Conservation (phyloP, 495 filamentous ascomycete genomes). For the Podospora pseudopauciseta region DNA sequence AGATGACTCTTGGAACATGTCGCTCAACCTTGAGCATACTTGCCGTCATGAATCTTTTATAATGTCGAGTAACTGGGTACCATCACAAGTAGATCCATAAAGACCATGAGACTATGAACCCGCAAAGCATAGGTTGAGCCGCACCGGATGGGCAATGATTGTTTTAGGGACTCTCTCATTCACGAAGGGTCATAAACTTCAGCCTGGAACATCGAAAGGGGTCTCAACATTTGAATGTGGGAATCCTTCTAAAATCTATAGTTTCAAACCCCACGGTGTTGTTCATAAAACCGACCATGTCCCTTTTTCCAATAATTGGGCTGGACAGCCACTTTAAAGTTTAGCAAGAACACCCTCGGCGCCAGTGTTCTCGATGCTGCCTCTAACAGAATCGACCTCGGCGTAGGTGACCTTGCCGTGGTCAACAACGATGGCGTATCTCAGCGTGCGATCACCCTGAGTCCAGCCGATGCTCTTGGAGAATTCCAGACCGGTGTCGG, state of each 20-base stretch:
- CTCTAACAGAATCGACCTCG: slow-evolving; percentile 67
- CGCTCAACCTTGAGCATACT: too few species aligned
- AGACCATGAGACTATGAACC: too few species aligned
- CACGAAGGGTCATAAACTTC: too few species aligned
- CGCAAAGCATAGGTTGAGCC: too few species aligned
- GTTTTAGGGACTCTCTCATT: too few species aligned
- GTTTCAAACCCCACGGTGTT: slow-evolving; percentile 6
- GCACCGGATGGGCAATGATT: too few species aligned
- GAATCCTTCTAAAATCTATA: slow-evolving; percentile 3
- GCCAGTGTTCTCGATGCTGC: slow-evolving; percentile 66
- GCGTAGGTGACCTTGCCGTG: slow-evolving; percentile 88
- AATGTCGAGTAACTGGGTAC: too few species aligned
- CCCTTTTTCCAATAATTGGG: not conserved
- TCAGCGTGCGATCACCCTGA: slow-evolving; percentile 65
- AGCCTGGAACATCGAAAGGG: too few species aligned
- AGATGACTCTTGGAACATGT: not conserved
- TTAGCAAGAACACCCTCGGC: slow-evolving; percentile 70
- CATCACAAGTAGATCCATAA: too few species aligned
- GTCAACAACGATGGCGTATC: slow-evolving; percentile 85
- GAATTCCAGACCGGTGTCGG: slow-evolving; percentile 73
- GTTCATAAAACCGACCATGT: not conserved
- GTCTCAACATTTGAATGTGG: too few species aligned
- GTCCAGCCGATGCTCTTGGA: slow-evolving; percentile 82
- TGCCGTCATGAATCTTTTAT: too few species aligned
- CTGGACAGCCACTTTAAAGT: slow-evolving; percentile 43